These are phyloP conservation scores for Claviceps sp. DNA, from an alignment of 2,329 filamentous ascomycete species.

Conservation along the genomic window DNA sequence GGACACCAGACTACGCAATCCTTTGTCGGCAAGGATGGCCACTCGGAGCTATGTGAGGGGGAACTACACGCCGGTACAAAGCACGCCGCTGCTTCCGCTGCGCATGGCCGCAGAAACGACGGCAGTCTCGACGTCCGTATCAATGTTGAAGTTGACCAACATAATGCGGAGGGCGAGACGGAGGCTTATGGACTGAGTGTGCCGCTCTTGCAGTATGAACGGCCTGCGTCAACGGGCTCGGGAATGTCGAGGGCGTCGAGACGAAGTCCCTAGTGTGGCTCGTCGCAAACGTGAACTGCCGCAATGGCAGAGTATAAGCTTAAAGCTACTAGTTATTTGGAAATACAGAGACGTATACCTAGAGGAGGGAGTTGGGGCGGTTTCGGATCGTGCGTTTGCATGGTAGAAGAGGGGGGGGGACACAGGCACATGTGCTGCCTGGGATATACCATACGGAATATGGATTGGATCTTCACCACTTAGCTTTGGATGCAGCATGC, in stretches of 20 bases:
- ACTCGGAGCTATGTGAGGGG: constrained; percentile 59
- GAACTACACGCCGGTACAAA: constrained; percentile 66
- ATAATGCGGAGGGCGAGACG: constrained; percentile 67
- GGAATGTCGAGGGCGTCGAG: constrained; percentile 5
- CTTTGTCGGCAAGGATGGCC: constrained; percentile 45
- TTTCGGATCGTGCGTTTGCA: no score
- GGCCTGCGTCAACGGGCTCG: background rate
- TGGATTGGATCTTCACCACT: no score
- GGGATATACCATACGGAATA: no score
- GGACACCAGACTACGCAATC: constrained; percentile 10
- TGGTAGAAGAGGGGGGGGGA: background rate
- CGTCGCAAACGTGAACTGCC: background rate
- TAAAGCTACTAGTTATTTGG: no score
- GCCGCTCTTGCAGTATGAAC: constrained; percentile 46
- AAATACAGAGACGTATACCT: no score
- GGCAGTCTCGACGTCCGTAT: constrained; percentile 67
- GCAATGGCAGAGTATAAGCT: background rate
- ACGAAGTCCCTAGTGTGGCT: background rate
- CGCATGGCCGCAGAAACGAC: constrained; percentile 43
- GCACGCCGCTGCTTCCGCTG: constrained; percentile 55
- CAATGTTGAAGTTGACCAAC: constrained; percentile 77
- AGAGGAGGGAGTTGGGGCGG: no score
- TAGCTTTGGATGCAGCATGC: no score
- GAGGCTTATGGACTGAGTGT: constrained; percentile 74
- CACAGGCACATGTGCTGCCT: background rate